Percentiles rank a stretch among this genome's conserved stretches.
Conservation (phyloP, 306 rosid genomes). For the Cucurbita maxima region DNA sequence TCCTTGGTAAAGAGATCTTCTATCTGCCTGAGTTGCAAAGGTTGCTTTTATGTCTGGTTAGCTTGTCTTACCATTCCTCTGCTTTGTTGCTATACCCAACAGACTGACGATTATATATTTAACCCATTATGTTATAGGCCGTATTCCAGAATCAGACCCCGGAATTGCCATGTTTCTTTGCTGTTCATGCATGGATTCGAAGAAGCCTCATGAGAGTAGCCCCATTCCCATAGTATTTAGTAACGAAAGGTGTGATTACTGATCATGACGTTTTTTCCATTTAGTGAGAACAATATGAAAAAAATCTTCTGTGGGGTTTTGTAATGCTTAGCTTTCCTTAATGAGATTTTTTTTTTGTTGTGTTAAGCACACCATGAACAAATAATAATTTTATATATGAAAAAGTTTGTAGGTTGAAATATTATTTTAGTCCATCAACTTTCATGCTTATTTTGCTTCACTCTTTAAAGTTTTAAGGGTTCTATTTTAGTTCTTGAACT, state of each 20-base stretch:
- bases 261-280: background rate
- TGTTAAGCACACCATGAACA: background rate
- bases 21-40: constrained; percentile 61
- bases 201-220: constrained; percentile 17
- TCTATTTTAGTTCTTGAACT: background rate
- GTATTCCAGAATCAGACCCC: constrained; percentile 14
- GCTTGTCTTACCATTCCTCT: background rate
- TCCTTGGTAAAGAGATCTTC: constrained; percentile 35
- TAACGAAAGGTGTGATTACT: background rate
- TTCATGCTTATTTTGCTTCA: background rate
- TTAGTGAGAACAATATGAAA: background rate
- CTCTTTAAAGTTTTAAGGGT: background rate
- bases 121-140: constrained; percentile 16
- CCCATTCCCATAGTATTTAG: background rate
- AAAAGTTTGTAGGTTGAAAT: background rate
- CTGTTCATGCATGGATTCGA: constrained; percentile 33
- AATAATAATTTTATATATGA: background rate
- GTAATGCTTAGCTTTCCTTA: background rate
- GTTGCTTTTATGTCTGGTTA: constrained; percentile 26
- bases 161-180: constrained; percentile 43
- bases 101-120: background rate
- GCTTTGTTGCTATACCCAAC: background rate
- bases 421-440: background rate
- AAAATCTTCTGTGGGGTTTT: background rate
- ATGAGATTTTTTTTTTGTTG: background rate